phyloP scores from a whole-genome alignment of 495 filamentous ascomycete genomes.

The Letharia columbiana region DNA sequence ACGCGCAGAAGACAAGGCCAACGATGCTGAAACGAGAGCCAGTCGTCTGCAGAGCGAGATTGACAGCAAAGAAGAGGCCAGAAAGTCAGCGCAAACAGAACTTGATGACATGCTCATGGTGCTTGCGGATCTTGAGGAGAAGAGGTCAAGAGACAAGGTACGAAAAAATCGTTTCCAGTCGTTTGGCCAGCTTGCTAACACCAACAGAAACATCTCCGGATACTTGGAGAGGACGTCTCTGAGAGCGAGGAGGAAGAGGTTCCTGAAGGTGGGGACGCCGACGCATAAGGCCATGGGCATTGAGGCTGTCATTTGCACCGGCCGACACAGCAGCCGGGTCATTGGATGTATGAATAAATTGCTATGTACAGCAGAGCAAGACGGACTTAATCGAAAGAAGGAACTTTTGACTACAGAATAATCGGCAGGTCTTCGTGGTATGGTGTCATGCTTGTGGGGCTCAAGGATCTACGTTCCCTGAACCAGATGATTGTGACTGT shows the following conservation, averaged over 20 bases:
- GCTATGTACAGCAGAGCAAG: not conserved
- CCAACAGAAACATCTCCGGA: constrained; percentile 59
- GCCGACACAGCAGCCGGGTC: not conserved
- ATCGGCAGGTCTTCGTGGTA: not conserved
- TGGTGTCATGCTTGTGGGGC: not conserved
- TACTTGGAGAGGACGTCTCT: constrained; percentile 62
- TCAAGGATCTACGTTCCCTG: not conserved
- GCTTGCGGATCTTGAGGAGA: constrained; percentile 83
- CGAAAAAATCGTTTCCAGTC: constrained; percentile 23
- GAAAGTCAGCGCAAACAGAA: constrained; percentile 56
- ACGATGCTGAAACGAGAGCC: constrained; percentile 33
- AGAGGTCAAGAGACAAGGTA: constrained; percentile 73
- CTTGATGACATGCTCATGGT: constrained; percentile 81
- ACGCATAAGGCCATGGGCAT: constrained; percentile 29
- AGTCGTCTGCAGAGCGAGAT: constrained; percentile 29
- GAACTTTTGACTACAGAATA: not conserved
- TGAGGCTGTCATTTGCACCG: not conserved
- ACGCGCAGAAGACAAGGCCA: constrained; percentile 34
- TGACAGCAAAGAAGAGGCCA: constrained; percentile 55
- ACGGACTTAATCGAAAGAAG: not conserved
- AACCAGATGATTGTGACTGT: not conserved
- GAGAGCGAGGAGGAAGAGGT: constrained; percentile 70
- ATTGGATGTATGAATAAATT: not conserved
- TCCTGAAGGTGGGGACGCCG: constrained; percentile 54
- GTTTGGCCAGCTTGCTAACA: constrained; percentile 25